These are phyloP conservation scores for Chaetomiaceae sp. DNA, from an alignment of 2,329 filamentous ascomycete species.

Conservation along the genomic window DNA sequence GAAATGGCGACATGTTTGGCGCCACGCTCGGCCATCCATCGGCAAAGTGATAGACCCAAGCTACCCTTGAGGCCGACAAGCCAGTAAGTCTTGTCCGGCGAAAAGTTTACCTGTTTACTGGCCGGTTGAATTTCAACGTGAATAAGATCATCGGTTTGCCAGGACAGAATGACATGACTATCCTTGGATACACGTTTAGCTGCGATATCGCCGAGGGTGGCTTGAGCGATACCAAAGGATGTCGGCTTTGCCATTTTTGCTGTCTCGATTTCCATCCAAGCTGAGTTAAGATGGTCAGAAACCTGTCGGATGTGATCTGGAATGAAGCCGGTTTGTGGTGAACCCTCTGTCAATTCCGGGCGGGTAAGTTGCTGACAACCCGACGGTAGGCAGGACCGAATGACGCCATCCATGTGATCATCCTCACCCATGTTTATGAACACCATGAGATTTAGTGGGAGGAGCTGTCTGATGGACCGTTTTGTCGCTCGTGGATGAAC, in stretches of 20 bases:
- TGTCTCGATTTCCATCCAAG: background rate
- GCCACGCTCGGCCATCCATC: background rate
- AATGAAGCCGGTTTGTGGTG: background rate
- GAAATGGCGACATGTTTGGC: background rate
- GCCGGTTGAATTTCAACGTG: background rate
- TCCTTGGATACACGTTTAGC: background rate
- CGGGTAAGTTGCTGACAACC: background rate
- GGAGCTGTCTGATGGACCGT: background rate
- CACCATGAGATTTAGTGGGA: background rate
- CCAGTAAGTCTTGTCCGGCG: background rate
- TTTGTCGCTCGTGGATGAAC: background rate
- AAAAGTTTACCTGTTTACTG: background rate
- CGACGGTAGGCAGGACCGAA: background rate
- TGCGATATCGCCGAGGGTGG: background rate
- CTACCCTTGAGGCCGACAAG: background rate
- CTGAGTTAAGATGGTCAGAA: background rate
- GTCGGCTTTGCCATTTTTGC: background rate
- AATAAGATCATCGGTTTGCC: no score
- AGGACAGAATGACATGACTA: no score
- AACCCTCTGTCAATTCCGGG: background rate
- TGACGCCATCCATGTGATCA: background rate
- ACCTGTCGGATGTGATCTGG: background rate
- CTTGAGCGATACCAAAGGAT: background rate
- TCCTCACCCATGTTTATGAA: background rate
- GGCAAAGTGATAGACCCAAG: background rate